A percentile compares a stretch with the other conserved stretches of the same genome.
Evolutionary conservation across 257 asterid genomes (phyloP).

Genomic region (Jacaranda mimosifolia): DNA sequence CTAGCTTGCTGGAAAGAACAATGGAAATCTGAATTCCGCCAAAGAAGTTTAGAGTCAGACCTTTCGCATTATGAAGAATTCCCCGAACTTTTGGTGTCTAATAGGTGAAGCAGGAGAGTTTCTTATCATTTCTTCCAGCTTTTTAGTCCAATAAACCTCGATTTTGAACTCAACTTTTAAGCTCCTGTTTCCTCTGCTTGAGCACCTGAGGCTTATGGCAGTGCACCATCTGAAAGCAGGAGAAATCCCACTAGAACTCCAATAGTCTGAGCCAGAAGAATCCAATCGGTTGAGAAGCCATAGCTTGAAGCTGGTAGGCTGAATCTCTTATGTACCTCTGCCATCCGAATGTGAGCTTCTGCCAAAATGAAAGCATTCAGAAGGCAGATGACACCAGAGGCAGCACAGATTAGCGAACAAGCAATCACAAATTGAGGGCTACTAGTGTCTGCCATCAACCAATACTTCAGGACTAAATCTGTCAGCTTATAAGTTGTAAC

Average conservation of each 20-base stretch:
- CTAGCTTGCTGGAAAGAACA: constrained; percentile 45
- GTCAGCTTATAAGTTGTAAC: no score
- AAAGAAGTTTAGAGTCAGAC: constrained; percentile 35
- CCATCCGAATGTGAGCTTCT: constrained; percentile 45
- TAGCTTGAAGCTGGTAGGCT: constrained; percentile 38
- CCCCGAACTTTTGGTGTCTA: constrained; percentile 37
- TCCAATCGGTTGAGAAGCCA: constrained; percentile 48
- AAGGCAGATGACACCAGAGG: constrained; percentile 39
- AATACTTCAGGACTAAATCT: constrained; percentile 44
- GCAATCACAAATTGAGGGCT: constrained; percentile 59
- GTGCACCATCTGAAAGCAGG: constrained; percentile 46
- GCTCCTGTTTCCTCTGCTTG: constrained; percentile 3
- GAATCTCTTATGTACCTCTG: neutral
- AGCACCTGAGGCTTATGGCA: constrained; percentile 25
- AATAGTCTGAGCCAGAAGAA: constrained; percentile 41
- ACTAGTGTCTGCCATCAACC: constrained; percentile 58
- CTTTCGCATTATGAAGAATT: constrained; percentile 41
- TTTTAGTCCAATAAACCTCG: constrained; percentile 55
- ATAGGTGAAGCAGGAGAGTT: constrained; percentile 37
- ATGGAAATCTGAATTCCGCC: constrained; percentile 41
- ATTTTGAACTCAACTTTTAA: constrained; percentile 33
- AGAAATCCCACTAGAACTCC: constrained; percentile 54
- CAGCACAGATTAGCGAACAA: constrained; percentile 46
- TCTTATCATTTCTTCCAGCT: constrained; percentile 53
- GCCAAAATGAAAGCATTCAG: constrained; percentile 34